These are phyloP conservation scores for Nicotiana rustica DNA, from an alignment of 305 asterid species.

Conservation along the genomic window DNA sequence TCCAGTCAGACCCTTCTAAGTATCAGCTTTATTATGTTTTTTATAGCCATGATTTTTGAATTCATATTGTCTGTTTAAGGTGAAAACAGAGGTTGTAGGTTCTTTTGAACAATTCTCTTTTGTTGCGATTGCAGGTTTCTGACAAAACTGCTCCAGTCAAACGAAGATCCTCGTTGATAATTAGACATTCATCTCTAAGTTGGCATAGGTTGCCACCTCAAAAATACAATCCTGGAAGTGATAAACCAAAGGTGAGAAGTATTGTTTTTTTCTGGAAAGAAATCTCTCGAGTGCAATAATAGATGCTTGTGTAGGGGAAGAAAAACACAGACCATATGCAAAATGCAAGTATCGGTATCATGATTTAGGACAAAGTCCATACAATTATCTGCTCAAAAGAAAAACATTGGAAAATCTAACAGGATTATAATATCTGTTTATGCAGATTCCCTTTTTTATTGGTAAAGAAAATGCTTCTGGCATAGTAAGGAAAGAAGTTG, in stretches of 20 bases:
- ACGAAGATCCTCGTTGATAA: constrained; percentile 40
- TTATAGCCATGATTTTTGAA: constrained; percentile 20
- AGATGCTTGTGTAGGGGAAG: neutral
- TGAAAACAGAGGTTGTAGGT: neutral
- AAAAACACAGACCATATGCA: neutral
- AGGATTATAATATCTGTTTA: neutral
- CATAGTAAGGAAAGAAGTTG: constrained; percentile 31
- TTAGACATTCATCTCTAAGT: constrained; percentile 45
- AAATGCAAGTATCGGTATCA: constrained; percentile 1
- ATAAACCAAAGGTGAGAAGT: constrained; percentile 59
- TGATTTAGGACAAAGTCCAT: neutral
- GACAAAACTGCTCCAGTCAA: constrained; percentile 41
- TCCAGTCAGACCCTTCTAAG: neutral
- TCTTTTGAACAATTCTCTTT: constrained; percentile 4
- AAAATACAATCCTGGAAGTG: constrained; percentile 43
- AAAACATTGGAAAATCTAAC: neutral
- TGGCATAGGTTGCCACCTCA: constrained; percentile 41
- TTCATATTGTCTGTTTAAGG: constrained; percentile 18
- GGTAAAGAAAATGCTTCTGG: constrained; percentile 42
- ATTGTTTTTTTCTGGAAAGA: too few species aligned
- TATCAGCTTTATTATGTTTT: neutral
- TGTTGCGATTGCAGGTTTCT: constrained; percentile 44
- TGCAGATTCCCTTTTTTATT: constrained; percentile 60
- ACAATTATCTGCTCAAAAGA: neutral
- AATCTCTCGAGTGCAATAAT: too few species aligned